phyloP scores from a whole-genome alignment of 495 filamentous ascomycete genomes.

The Xylaria castorea region DNA sequence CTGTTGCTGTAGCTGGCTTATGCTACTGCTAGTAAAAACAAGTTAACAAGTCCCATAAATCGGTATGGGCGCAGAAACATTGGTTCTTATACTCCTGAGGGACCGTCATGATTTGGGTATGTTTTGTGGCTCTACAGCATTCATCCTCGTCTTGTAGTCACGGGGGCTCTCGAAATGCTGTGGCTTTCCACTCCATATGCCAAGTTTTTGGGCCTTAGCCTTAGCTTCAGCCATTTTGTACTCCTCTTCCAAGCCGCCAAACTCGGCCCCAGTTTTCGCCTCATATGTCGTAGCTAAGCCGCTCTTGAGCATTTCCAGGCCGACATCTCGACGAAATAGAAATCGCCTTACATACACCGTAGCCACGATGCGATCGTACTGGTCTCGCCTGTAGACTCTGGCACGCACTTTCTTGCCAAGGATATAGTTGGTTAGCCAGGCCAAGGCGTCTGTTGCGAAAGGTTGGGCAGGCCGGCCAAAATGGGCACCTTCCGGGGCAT shows the following conservation, averaged over 20 bases:
- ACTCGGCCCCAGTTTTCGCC: slow-evolving; percentile 85
- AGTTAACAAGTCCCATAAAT: background rate
- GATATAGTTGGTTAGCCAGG: slow-evolving; percentile 79
- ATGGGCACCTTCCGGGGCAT: slow-evolving; percentile 91
- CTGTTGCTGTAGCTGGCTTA: background rate
- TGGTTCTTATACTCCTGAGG: background rate
- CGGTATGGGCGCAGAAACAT: too few species aligned
- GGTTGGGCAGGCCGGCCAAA: slow-evolving; percentile 91
- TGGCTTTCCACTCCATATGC: slow-evolving; percentile 73
- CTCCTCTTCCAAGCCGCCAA: slow-evolving; percentile 69
- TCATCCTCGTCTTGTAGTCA: slow-evolving; percentile 77
- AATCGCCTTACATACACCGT: slow-evolving; percentile 78
- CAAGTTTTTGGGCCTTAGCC: slow-evolving; percentile 71
- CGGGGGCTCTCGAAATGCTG: slow-evolving; percentile 78
- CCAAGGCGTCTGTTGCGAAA: slow-evolving; percentile 75
- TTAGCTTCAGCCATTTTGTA: slow-evolving; percentile 75
- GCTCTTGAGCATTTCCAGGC: slow-evolving; percentile 82
- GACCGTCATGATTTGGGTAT: slow-evolving; percentile 32
- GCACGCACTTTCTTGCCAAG: slow-evolving; percentile 75
- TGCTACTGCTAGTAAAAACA: background rate
- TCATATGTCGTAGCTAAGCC: slow-evolving; percentile 93
- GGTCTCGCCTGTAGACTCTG: slow-evolving; percentile 81
- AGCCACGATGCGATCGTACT: slow-evolving; percentile 89
- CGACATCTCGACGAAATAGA: slow-evolving; percentile 76
- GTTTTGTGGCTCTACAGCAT: slow-evolving; percentile 41